Evolutionary conservation across 768 basidiomycete genomes (phyloP).

Genomic region (Kockovaella imperatae): DNA sequence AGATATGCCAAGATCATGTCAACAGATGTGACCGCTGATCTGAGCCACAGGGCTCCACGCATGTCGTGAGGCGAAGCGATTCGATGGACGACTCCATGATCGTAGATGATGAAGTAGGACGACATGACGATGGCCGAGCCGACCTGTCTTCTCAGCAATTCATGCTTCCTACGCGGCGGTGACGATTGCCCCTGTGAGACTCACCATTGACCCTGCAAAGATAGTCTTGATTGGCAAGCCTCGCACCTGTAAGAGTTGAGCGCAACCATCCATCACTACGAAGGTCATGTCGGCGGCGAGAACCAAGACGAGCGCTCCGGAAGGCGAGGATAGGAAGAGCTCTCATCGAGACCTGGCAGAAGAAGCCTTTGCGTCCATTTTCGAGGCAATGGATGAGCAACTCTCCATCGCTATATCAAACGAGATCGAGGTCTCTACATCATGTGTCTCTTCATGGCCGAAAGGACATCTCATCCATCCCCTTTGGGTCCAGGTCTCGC

Average conservation of each 20-base stretch:
- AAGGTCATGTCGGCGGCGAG: background rate
- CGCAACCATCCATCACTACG: background rate
- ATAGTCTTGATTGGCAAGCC: background rate
- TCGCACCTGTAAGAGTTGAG: background rate
- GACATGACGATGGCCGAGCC: no score
- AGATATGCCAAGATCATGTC: background rate
- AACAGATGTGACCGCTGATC: background rate
- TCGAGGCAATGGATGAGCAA: background rate
- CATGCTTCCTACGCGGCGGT: no score
- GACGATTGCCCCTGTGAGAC: no score
- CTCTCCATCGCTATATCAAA: background rate
- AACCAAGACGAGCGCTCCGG: background rate
- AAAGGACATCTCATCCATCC: no score
- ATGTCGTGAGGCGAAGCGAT: background rate
- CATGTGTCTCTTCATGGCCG: no score
- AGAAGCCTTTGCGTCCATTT: background rate
- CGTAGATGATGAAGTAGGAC: background rate
- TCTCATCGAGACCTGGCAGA: background rate
- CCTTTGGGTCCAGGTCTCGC: no score
- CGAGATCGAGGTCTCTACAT: no score
- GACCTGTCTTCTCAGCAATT: no score
- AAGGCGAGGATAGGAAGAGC: background rate
- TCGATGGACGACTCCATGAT: background rate
- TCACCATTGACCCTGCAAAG: background rate
- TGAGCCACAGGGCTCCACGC: background rate